These are phyloP conservation scores for Candida orba DNA, from an alignment of 805 yeast genomes.

Conservation along the genomic window DNA sequence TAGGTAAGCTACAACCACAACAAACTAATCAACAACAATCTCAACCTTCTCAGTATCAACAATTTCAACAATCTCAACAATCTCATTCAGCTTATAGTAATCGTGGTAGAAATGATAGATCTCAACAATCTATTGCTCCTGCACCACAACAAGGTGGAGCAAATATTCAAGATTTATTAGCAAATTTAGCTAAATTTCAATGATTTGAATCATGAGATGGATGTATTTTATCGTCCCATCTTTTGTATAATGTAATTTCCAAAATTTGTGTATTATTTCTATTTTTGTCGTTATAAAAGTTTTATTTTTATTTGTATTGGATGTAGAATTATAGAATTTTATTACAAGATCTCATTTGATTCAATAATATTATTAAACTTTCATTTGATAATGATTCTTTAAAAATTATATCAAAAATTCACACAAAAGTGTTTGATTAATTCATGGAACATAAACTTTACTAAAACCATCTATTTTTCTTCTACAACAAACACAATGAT, in stretches of 20 bases:
- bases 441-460: constrained; percentile 28
- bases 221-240: too few species aligned
- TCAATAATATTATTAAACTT: too few species aligned
- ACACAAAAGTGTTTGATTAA: too few species aligned
- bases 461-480: constrained; percentile 55
- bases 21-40: neutral
- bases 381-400: too few species aligned
- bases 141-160: constrained; percentile 19
- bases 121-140: constrained; percentile 10
- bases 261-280: too few species aligned
- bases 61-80: constrained; percentile 6
- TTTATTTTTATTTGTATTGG: too few species aligned
- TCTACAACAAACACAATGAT: constrained; percentile 86
- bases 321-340: too few species aligned
- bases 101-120: neutral
- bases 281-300: too few species aligned
- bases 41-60: constrained; percentile 8
- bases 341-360: too few species aligned
- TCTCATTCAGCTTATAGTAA: constrained; percentile 7
- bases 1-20: constrained; percentile 6
- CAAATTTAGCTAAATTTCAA: constrained; percentile 29
- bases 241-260: too few species aligned
- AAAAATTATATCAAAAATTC: too few species aligned
- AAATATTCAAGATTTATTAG: constrained; percentile 27
- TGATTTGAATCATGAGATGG: neutral